A percentile compares a stretch with the other conserved stretches of the same genome.
phyloP scores from a whole-genome alignment of 345 rosid species.

The Pugionium cornutum region DNA sequence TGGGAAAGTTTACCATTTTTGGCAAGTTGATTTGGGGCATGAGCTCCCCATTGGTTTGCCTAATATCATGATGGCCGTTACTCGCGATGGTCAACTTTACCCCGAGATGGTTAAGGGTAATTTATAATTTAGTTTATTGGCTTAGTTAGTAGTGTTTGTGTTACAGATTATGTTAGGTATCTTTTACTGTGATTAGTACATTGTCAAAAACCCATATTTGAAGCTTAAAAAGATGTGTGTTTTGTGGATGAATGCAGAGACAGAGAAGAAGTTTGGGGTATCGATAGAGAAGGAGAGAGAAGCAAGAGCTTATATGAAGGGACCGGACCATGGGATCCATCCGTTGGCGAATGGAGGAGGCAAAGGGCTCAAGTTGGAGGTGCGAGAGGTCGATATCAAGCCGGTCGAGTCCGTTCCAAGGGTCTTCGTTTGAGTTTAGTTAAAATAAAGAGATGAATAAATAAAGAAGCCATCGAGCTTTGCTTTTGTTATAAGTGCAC shows the following conservation, averaged over 20 bases:
- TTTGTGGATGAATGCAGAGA: constrained; percentile 39
- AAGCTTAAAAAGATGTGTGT: too few species aligned
- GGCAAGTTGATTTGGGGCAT: constrained; percentile 85
- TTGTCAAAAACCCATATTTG: too few species aligned
- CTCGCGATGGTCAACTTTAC: constrained; percentile 65
- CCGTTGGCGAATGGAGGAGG: constrained; percentile 72
- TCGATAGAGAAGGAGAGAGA: constrained; percentile 55
- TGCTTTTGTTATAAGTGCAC: not conserved
- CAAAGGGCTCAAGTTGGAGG: constrained; percentile 49
- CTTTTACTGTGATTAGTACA: too few species aligned
- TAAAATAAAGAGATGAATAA: not conserved
- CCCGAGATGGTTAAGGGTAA: constrained; percentile 51
- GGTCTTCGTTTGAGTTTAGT: constrained; percentile 50
- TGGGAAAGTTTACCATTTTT: constrained; percentile 74
- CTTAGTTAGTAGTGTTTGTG: not conserved
- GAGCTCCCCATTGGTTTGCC: constrained; percentile 74
- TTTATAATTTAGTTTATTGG: not conserved
- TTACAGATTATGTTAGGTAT: too few species aligned
- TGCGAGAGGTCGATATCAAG: constrained; percentile 62
- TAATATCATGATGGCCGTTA: constrained; percentile 72
- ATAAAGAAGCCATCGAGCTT: constrained; percentile 23
- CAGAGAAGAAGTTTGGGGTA: constrained; percentile 51
- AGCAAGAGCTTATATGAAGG: constrained; percentile 56
- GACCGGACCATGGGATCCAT: constrained; percentile 65
- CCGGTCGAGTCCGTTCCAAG: constrained; percentile 53